Evolutionary conservation across 805 yeast species (phyloP).

Genomic region (Candida tibetensis): DNA sequence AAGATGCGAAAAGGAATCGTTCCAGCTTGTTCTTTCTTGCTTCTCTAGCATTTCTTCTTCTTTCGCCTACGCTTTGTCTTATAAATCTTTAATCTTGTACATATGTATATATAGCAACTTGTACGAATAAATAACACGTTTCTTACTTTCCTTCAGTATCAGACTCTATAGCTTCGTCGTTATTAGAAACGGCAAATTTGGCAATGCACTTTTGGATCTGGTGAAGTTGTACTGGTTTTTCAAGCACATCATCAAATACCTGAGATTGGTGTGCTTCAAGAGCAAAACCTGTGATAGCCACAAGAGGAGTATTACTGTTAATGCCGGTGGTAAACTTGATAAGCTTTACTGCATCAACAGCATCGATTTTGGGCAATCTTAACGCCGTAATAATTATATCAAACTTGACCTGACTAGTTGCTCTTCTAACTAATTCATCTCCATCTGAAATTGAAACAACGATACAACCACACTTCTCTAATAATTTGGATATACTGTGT

Average conservation of each 20-base stretch:
- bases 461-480: constrained; percentile 72
- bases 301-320: constrained; percentile 74
- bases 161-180: constrained; percentile 29
- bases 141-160: constrained; percentile 18
- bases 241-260: constrained; percentile 66
- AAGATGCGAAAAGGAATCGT: too few relatives aligned
- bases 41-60: too few relatives aligned
- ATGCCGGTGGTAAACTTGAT: constrained; percentile 71
- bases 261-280: constrained; percentile 58
- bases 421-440: constrained; percentile 76
- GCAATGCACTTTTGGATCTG: constrained; percentile 21
- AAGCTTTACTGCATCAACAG: constrained; percentile 73
- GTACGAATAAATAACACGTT: too few relatives aligned
- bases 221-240: constrained; percentile 55
- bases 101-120: too few relatives aligned
- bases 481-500: constrained; percentile 58
- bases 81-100: too few relatives aligned
- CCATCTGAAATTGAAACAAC: constrained; percentile 77
- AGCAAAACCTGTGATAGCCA: constrained; percentile 70
- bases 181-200: constrained; percentile 12
- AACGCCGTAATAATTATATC: constrained; percentile 80
- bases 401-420: constrained; percentile 79
- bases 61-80: too few relatives aligned
- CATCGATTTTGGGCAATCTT: constrained; percentile 62
- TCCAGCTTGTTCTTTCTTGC: too few relatives aligned